Evolutionary conservation across 192 early-diverging fungal genomes (phyloP), one percentile per base, ranked within the genome.

Genomic region (Entomortierella parvispora): DNA sequence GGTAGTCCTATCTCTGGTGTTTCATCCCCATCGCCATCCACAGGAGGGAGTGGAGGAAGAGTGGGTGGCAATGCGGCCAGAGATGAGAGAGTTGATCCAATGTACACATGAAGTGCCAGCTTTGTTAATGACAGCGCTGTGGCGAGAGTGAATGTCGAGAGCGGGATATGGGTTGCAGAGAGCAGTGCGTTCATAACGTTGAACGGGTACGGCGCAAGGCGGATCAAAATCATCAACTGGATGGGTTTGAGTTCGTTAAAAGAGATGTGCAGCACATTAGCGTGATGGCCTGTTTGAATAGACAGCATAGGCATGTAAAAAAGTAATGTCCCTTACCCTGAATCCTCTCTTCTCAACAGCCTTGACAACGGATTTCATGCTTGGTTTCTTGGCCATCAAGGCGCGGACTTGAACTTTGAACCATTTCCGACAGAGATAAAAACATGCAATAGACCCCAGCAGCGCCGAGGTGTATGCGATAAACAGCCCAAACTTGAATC

Each of bases 131-230:
- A 84, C 28, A 90, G 48, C 10, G 86, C 89, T 34, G 89, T 90
- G 10, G 84, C 89, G 17, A 82, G 28, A 9, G 72, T 32, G 49
- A 83, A 90, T 1, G 78, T 63, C 22, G 47, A 49, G 28, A 87
- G 55, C 18, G 89, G 78, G 31, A 90, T 83, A 37, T 84, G 63
- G 4, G 87, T 88, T 2, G 87, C 84, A 6, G 87, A 81, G 31
- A 90, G 80, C 11, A 88, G 60, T 0, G 83, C 82, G 53, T 90
- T 90, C 58, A 90, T 78, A 25, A 93, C 67, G 51, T 84, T 87
- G 80, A 87, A 92, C 9, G 91, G 91, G 68, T 93, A 93, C 14
- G 91, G 91, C 9, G 90, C 89, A 25, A 93, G 48, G 11, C 91
- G 82, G 71, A 93, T 91, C 37, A 93, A 65, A 0, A 89, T 48